Base-by-base conservation (phyloP, 352 stramenopile species). In the Phytophthora sojae region DNA sequence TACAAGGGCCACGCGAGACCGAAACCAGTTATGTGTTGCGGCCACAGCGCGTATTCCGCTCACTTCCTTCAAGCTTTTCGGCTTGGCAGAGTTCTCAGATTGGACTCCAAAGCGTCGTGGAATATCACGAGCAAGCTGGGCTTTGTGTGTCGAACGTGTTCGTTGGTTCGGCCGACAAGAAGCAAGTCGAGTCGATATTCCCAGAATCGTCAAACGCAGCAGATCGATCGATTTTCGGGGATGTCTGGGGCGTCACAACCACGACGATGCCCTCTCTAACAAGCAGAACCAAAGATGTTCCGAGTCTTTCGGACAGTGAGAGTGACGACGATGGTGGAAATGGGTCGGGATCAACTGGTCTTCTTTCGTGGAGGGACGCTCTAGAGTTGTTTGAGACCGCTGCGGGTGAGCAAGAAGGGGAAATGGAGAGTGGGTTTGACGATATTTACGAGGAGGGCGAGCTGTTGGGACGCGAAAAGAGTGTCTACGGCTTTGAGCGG, bases 231-330 rank as follows among this genome's bases (percentile, higher is more conserved):
- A 47, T 79, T 14, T 77, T 76, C n/a, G 45, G 53, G n/a, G 65
- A 77, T 47, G 74, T 90, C 14, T 95, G 87, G 87, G 71, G 82
- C 45, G 62, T 86, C 8, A 69, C 50, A 6, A 64, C 70, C 8
- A 67, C 56, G 3, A 56, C 53, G 11, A 77, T 86, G 8, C 85
- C 85, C 1, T 35, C 49, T 15, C 61, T 92, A 15, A 76, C 73
- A 19, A 39, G 57, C 49, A 11, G 62, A n/a, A 47, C 77, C 0
- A 77, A 82, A 49, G 76, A 88, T 54, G 76, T 95, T 6, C 72
- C 82, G 8, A 76, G 57, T 65, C 75, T 95, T 42, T 93, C 85
- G 4, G 87, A 95, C 60, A 95, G 87, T 54, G 87, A 95, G 42
- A 95, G 85, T 64, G 87, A 94, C 37, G 79, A 89, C 1, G 83